Percentiles rank a stretch among this genome's conserved stretches.
Evolutionary conservation across 78 protist species (phyloP).

Genomic region (Dictyostelium intermedium): DNA sequence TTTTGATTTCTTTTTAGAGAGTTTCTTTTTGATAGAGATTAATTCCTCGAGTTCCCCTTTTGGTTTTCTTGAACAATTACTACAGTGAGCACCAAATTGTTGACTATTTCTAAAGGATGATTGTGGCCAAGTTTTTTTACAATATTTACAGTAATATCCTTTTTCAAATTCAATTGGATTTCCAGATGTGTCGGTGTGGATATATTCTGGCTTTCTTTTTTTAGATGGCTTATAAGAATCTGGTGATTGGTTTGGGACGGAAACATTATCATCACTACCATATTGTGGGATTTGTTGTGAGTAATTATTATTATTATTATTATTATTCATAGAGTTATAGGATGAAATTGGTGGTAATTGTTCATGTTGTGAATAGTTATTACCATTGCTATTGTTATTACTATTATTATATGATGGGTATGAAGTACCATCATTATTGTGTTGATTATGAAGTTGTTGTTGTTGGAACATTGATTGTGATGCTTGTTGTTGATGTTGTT

Average conservation of each 20-base stretch:
- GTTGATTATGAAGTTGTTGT: conserved; percentile 57
- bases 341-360: background rate
- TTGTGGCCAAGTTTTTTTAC: conserved; percentile 80
- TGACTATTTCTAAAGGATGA: conserved; percentile 73
- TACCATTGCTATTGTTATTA: too few relatives aligned
- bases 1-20: conserved; percentile 10
- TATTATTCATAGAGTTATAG: background rate
- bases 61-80: conserved; percentile 83
- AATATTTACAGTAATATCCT: conserved; percentile 81
- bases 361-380: background rate
- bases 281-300: background rate
- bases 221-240: background rate
- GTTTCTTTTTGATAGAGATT: conserved; percentile 14
- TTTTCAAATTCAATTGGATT: conserved; percentile 29
- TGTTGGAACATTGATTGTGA: conserved; percentile 9
- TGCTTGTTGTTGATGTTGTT: conserved; percentile 28
- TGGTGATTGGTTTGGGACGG: conserved; percentile 34
- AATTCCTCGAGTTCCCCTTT: conserved; percentile 21
- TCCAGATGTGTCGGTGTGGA: background rate
- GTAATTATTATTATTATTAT: background rate
- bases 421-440: background rate
- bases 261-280: background rate
- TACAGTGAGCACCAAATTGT: conserved; percentile 86
- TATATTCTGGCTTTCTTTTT: conserved; percentile 7
- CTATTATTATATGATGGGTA: background rate